Evolutionary conservation across 2,329 filamentous ascomycete species (phyloP), one percentile per base, ranked within the genome.

Genomic region (Chaetomium sp.): DNA sequence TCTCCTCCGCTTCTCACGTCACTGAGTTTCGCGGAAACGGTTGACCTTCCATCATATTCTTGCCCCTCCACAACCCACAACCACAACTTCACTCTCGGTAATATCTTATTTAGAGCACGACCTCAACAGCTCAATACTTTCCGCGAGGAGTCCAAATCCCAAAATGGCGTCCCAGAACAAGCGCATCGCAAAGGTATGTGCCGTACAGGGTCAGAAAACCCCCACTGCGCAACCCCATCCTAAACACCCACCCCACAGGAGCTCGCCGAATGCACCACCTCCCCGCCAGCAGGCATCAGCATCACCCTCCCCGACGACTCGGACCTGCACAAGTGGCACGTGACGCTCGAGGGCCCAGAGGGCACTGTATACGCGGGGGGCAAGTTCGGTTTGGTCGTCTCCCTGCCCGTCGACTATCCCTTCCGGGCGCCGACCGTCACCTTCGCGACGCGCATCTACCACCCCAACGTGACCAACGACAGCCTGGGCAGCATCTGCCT

Each of bases 381-480:
- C 73, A 81, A 80, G 70, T 97, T 92, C 84, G 85, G 86, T 70
- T 79, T 97, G 67, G 79, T 88, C 67, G 82, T 97, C 70, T 83
- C 78, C 49, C 87, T 97, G 12, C 92, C 93, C 16, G 79, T 82
- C 71, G 89, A 92, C 73, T 97, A 96, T 81, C 93, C 93, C 42
- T 97, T 96, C 87, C 95, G 95, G 79, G 87, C 92, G 25, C 93
- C 93, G 19, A 81, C 84, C 66, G 83, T 96, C 71, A 87, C 84
- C 74, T 96, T 97, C 84, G 80, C 82, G 70, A 97, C 93, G 59
- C 94, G 93, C 79, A 91, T 97, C 82, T 97, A 96, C 85, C 93
- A 97, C 81, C 93, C 93, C 53, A 97, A 97, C 79, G 86, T 97
- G 65, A 92, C 90, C 74, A 95, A 96, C 83, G 93, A 96, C 77